Conservation (phyloP, 805 yeast genomes). For the Candida succiphila region DNA sequence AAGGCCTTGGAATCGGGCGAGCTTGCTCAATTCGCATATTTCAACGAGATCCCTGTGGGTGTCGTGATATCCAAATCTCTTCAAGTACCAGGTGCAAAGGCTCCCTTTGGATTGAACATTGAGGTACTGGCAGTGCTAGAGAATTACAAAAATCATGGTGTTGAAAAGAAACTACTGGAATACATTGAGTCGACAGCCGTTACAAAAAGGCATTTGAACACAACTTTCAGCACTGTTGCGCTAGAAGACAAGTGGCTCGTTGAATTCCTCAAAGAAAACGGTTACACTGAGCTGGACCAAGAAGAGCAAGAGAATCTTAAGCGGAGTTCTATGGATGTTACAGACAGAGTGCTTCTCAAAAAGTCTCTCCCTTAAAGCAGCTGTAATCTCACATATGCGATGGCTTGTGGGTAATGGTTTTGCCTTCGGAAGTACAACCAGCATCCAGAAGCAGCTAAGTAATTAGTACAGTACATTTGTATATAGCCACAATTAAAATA, state of each 20-base stretch:
- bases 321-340: no score
- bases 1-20: conserved; percentile 37
- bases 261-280: conserved; percentile 5
- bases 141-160: conserved; percentile 45
- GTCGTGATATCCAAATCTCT: conserved; percentile 49
- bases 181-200: conserved; percentile 49
- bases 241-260: conserved; percentile 4
- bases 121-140: conserved; percentile 35
- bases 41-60: conserved; percentile 75
- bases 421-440: no score
- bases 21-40: conserved; percentile 46
- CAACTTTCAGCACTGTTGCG: conserved; percentile 19
- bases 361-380: no score
- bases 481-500: no score
- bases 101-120: conserved; percentile 19
- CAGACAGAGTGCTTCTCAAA: conserved; percentile 4
- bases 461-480: no score
- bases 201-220: conserved; percentile 37
- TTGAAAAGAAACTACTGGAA: conserved; percentile 50
- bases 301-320: not conserved
- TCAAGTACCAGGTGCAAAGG: conserved; percentile 29
- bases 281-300: conserved; percentile 12
- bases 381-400: no score
- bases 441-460: no score
- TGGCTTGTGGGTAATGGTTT: no score